These are phyloP conservation scores for Pyrus bretschneideri DNA, from an alignment of 306 rosid genomes.

Conservation along the genomic window DNA sequence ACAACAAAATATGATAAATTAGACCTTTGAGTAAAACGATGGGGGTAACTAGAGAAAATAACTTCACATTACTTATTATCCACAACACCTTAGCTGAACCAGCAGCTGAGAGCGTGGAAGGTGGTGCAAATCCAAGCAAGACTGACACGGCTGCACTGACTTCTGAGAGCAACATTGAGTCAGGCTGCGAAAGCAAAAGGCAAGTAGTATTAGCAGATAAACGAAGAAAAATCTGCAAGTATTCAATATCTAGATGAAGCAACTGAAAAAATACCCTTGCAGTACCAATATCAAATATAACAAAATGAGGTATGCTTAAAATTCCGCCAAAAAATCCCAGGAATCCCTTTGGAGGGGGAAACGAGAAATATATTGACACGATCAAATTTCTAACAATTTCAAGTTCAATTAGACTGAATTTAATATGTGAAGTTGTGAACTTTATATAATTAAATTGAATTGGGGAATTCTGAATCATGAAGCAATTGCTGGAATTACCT, in stretches of 20 bases:
- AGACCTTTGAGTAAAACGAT: slow-evolving; percentile 6
- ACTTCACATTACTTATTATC: slow-evolving; percentile 1
- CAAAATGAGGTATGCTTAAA: not conserved
- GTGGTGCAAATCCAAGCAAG: slow-evolving; percentile 86
- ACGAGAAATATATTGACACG: not conserved
- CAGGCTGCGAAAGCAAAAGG: slow-evolving; percentile 38
- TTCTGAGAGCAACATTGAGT: slow-evolving; percentile 53
- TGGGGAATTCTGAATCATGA: not conserved
- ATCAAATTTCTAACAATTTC: not conserved
- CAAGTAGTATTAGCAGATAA: not conserved
- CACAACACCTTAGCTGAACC: slow-evolving; percentile 75
- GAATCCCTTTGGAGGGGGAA: not conserved
- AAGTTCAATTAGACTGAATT: not conserved
- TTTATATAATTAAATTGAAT: not conserved
- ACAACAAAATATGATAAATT: slow-evolving; percentile 11
- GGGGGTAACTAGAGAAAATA: not conserved
- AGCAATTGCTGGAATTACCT: slow-evolving; percentile 22
- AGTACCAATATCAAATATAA: not conserved
- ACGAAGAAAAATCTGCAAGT: not conserved
- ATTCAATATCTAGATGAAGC: not conserved
- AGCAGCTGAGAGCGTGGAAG: slow-evolving; percentile 55
- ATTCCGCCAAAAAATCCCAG: not conserved
- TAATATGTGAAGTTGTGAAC: not conserved
- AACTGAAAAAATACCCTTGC: not conserved
- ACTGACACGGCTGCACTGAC: slow-evolving; percentile 74